Conservation (phyloP, 768 basidiomycete species). For the Lentinula raphanica region DNA sequence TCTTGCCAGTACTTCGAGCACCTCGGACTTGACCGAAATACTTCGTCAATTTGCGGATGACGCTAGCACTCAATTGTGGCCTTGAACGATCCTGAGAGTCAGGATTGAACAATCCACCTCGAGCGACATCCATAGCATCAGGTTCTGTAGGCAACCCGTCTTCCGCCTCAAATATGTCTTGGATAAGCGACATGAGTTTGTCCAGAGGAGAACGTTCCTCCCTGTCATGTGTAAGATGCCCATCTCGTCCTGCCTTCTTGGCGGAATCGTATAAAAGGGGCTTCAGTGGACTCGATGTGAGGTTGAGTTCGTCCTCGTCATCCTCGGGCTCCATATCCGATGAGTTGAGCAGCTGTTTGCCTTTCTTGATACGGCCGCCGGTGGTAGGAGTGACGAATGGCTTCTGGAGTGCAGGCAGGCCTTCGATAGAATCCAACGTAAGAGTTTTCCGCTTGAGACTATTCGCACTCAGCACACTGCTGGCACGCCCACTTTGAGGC, state of each 20-base stretch:
- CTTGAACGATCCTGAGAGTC: constrained; percentile 48
- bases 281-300: constrained; percentile 8
- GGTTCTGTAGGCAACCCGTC: constrained; percentile 61
- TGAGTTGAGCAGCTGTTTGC: neutral
- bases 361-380: constrained; percentile 19
- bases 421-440: constrained; percentile 40
- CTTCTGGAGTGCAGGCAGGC: constrained; percentile 28
- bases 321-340: constrained; percentile 1
- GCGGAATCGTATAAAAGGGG: neutral
- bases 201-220: constrained; percentile 75
- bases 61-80: constrained; percentile 52
- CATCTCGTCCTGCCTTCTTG: constrained; percentile 10
- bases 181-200: constrained; percentile 69
- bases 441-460: constrained; percentile 16
- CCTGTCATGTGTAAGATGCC: constrained; percentile 51
- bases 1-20: constrained; percentile 47
- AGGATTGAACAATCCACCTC: constrained; percentile 59
- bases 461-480: neutral
- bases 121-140: constrained; percentile 44
- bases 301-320: constrained; percentile 5
- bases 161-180: constrained; percentile 82
- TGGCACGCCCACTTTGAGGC: neutral
- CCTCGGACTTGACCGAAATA: constrained; percentile 66
- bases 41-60: constrained; percentile 67
- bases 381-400: constrained; percentile 25